A percentile compares a stretch with the other conserved stretches of the same genome.
phyloP scores from a whole-genome alignment of 31 red algal genomes.

The Asparagopsis taxiformis region DNA sequence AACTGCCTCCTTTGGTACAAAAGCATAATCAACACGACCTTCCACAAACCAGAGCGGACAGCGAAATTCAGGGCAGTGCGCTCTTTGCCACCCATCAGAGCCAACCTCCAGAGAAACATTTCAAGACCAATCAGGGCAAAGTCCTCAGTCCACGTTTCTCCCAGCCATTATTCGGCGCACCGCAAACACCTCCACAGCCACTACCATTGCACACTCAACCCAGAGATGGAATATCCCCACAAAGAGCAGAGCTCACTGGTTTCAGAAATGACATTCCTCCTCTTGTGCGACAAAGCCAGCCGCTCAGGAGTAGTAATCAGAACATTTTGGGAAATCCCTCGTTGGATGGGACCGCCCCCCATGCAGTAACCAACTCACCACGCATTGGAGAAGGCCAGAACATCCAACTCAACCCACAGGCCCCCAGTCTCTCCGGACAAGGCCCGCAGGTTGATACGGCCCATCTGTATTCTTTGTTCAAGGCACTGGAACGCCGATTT shows the following conservation, averaged over 20 bases:
- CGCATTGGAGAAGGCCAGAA: constrained; percentile 26
- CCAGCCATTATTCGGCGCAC: constrained; percentile 13
- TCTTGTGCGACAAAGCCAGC: constrained; percentile 3
- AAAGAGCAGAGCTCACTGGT: neutral
- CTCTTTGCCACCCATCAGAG: constrained; percentile 1
- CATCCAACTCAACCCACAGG: constrained; percentile 34
- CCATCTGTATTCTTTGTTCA: constrained; percentile 1
- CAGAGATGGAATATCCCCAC: neutral
- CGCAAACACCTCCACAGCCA: neutral
- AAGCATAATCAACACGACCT: constrained; percentile 3
- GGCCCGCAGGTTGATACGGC: constrained; percentile 1
- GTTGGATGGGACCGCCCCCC: constrained; percentile 4
- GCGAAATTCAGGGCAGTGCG: constrained; percentile 4
- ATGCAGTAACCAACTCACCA: constrained; percentile 15
- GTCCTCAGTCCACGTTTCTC: constrained; percentile 10
- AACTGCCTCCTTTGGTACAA: constrained; percentile 21
- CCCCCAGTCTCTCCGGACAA: constrained; percentile 3
- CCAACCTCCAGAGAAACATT: constrained; percentile 18
- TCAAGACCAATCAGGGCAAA: constrained; percentile 18
- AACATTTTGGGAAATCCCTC: neutral
- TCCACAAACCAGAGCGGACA: constrained; percentile 8
- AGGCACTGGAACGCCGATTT: constrained; percentile 21
- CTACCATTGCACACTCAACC: neutral
- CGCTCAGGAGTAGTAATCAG: constrained; percentile 2
- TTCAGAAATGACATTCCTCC: neutral